phyloP scores from a whole-genome alignment of 192 early-diverging fungal species.

The Rhizoclosmatium globosum region DNA sequence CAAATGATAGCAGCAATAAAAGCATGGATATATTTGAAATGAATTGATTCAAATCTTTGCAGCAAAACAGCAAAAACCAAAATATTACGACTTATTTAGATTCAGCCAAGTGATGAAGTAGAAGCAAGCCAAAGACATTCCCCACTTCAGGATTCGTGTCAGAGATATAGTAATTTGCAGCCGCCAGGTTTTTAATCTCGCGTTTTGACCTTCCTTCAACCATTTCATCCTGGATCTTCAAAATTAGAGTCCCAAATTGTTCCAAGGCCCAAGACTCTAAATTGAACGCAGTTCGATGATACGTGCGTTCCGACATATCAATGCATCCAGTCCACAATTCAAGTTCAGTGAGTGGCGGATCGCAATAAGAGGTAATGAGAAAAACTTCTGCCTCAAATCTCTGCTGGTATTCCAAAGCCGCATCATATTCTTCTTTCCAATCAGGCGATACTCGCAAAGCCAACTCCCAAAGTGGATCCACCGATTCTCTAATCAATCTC shows the following conservation, averaged over 20 bases:
- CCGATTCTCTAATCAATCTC: neutral
- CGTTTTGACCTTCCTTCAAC: neutral
- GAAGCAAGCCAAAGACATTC: conserved; percentile 26
- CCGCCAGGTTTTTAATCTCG: neutral
- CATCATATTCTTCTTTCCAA: neutral
- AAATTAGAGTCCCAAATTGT: conserved; percentile 12
- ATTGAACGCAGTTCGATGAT: conserved; percentile 15
- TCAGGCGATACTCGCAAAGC: neutral
- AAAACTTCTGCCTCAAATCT: neutral
- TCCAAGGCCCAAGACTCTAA: conserved; percentile 17
- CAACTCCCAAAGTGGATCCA: conserved; percentile 4
- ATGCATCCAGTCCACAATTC: conserved; percentile 28
- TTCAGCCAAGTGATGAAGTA: conserved; percentile 9
- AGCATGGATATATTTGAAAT: too few relatives aligned
- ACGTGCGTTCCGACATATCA: conserved; percentile 11
- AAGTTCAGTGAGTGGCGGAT: conserved; percentile 3
- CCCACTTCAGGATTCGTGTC: neutral
- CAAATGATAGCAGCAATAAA: too few relatives aligned
- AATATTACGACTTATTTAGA: too few relatives aligned
- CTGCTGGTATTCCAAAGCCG: neutral
- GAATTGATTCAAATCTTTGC: too few relatives aligned
- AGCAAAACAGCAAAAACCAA: too few relatives aligned
- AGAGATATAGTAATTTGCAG: conserved; percentile 10
- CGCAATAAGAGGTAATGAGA: conserved; percentile 4
- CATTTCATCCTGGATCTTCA: neutral